A percentile compares a stretch with the other conserved stretches of the same genome.
Evolutionary conservation across 108 stramenopile species (phyloP).

Genomic region (Chaetoceros muelleri): DNA sequence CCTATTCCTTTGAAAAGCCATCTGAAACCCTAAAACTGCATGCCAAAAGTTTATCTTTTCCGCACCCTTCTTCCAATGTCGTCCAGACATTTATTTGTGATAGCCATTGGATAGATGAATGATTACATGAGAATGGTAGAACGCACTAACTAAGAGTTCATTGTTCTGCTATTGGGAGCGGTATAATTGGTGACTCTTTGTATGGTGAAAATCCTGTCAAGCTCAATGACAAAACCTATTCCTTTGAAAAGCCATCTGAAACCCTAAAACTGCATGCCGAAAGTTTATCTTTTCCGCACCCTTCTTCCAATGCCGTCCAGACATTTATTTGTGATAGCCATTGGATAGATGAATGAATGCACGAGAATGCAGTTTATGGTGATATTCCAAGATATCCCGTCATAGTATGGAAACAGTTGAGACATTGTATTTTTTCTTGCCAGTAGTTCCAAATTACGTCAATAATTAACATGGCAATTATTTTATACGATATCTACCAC

Average conservation of each 20-base stretch:
- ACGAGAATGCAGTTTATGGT: too few species aligned
- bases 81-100: not conserved
- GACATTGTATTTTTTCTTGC: too few species aligned
- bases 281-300: constrained; percentile 34
- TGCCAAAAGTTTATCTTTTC: constrained; percentile 35
- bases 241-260: constrained; percentile 1
- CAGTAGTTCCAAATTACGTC: too few species aligned
- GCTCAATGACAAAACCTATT: constrained; percentile 11
- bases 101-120: too few species aligned
- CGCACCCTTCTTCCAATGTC: constrained; percentile 34
- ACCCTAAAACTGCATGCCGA: constrained; percentile 38
- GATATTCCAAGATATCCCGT: too few species aligned
- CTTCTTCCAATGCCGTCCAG: too few species aligned
- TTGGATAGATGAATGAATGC: too few species aligned
- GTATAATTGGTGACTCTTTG: constrained; percentile 52
- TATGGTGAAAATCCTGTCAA: constrained; percentile 36
- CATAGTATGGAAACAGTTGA: too few species aligned
- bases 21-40: constrained; percentile 27
- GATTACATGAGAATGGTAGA: too few species aligned
- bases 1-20: not conserved
- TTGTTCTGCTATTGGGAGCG: constrained; percentile 39
- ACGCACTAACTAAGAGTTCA: constrained; percentile 87
- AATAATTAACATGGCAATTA: too few species aligned
- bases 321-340: too few species aligned
- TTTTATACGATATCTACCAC: too few species aligned